Evolutionary conservation across 1,284 basidiomycete genomes (phyloP), one percentile per base, ranked within the genome.

Genomic region (Polyporus tsugae): DNA sequence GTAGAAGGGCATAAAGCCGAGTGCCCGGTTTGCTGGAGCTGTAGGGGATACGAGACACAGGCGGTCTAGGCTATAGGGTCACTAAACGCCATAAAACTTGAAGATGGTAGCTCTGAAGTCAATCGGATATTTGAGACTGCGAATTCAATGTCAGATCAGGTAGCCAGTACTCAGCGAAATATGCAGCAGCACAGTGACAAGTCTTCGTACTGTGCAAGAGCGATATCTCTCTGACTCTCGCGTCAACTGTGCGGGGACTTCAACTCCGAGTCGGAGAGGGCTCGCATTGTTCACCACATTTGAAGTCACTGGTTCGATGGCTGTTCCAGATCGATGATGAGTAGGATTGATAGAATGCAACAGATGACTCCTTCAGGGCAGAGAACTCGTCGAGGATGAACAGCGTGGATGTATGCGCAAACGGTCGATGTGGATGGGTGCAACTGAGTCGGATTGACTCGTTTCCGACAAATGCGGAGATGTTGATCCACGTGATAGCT

Each of bases 401-500:
- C 22, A 13, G 22, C 22, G 22, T 25, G 46, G 22, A 13, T 49
- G 46, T 49, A 25, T 49, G 46, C 46, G 46, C 10, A 49, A 25
- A 49, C n/a, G 13, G 52, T 6, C 52, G 17, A 55, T 19, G 52
- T 55, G 29, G 52, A 17, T 17, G 2, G 33, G 49, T 46, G 44
- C 44, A 33, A 19, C 46, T 22, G 52, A 55, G 52, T 55, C 52
- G 25, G 17, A 29, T 55, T 29, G 52, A 55, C 25, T 55, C 52
- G 52, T 25, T 29, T 55, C 52, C 52, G 52, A 55, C 52, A 44
- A 60, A 17, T 25, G n/a, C 59, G 59, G 36, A 60, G 7, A 29
- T 41, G 33, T 6, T 17, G 4, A 29, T n/a, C n/a, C 69, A 70
- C 66, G 69, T 70, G 69, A 17, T 22, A 33, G 36, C 17, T 33